These are phyloP conservation scores for Achlya hypogyna DNA, from an alignment of 352 stramenopile species.

Conservation along the genomic window DNA sequence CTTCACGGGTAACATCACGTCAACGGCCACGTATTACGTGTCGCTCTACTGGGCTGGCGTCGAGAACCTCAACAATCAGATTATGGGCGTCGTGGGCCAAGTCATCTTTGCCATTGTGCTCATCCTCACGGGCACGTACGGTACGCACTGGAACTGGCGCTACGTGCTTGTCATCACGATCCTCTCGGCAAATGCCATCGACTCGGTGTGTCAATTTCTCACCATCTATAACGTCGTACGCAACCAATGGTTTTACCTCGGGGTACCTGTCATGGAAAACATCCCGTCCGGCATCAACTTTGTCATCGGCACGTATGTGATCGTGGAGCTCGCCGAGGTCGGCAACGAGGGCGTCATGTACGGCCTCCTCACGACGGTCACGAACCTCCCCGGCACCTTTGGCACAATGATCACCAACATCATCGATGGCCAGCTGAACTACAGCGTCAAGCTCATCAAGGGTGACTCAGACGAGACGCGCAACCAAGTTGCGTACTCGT, in stretches of 20 bases:
- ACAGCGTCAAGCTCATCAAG: conserved; percentile 43
- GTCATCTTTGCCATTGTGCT: conserved; percentile 44
- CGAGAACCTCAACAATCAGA: no score
- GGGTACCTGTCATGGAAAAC: conserved; percentile 45
- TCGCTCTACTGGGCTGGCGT: conserved; percentile 47
- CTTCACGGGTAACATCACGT: background rate
- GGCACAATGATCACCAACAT: no score
- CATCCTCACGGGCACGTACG: no score
- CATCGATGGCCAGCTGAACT: conserved; percentile 33
- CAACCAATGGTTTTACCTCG: conserved; percentile 56
- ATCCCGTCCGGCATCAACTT: conserved; percentile 24
- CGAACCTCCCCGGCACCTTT: conserved; percentile 35
- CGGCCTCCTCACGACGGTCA: conserved; percentile 43
- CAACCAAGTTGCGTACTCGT: no score
- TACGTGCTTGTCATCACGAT: no score
- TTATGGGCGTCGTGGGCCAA: conserved; percentile 37
- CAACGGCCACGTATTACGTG: conserved; percentile 28
- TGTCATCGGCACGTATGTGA: conserved; percentile 35
- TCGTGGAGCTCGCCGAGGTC: conserved; percentile 29
- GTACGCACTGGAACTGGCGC: no score
- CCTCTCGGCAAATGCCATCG: conserved; percentile 29
- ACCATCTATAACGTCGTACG: conserved; percentile 41
- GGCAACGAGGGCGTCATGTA: conserved; percentile 36
- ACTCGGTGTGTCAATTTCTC: conserved; percentile 42
- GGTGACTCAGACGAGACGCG: no score